These are phyloP conservation scores for Choricystis sp. DNA, from an alignment of 139 green algal species.

Conservation along the genomic window DNA sequence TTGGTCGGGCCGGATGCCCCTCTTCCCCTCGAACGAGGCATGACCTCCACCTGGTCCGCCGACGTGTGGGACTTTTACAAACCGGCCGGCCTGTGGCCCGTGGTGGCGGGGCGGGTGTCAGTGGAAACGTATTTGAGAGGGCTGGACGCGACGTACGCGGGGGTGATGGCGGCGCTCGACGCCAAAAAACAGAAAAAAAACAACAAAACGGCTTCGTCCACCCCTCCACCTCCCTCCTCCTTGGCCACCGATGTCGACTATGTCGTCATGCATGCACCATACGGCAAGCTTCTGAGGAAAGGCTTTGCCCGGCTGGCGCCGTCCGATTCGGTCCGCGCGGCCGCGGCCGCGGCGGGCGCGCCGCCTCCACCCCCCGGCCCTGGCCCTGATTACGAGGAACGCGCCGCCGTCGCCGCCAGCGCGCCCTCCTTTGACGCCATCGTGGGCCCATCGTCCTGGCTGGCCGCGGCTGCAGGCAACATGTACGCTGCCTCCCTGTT, in stretches of 20 bases:
- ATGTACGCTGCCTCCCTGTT: slow-evolving; percentile 45
- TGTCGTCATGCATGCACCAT: slow-evolving; percentile 50
- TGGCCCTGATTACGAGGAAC: not conserved
- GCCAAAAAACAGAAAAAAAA: slow-evolving; percentile 6
- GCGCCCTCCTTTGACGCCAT: slow-evolving; percentile 12
- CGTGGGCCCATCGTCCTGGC: slow-evolving; percentile 23
- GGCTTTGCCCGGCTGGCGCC: slow-evolving; percentile 40
- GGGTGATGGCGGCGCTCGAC: slow-evolving; percentile 12
- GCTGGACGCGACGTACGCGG: slow-evolving; percentile 32
- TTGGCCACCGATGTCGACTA: slow-evolving; percentile 19
- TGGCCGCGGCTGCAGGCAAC: slow-evolving; percentile 46
- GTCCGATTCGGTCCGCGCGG: slow-evolving; percentile 22
- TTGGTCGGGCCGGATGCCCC: slow-evolving; percentile 69
- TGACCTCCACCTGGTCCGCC: slow-evolving; percentile 31
- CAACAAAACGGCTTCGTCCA: slow-evolving; percentile 7
- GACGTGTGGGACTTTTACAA: slow-evolving; percentile 78
- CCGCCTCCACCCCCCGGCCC: not conserved
- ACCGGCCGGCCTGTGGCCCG: slow-evolving; percentile 45
- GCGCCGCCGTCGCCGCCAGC: slow-evolving; percentile 1
- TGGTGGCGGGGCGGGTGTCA: slow-evolving; percentile 38
- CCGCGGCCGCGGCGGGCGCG: not conserved
- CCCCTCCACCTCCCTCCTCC: not conserved
- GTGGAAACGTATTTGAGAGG: slow-evolving; percentile 38
- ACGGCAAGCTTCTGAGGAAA: slow-evolving; percentile 66
- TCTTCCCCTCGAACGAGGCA: slow-evolving; percentile 43